A percentile compares a stretch with the other conserved stretches of the same genome.
Evolutionary conservation across 2,329 filamentous ascomycete species (phyloP).

Genomic region (Cadophora luteo-olivacea): DNA sequence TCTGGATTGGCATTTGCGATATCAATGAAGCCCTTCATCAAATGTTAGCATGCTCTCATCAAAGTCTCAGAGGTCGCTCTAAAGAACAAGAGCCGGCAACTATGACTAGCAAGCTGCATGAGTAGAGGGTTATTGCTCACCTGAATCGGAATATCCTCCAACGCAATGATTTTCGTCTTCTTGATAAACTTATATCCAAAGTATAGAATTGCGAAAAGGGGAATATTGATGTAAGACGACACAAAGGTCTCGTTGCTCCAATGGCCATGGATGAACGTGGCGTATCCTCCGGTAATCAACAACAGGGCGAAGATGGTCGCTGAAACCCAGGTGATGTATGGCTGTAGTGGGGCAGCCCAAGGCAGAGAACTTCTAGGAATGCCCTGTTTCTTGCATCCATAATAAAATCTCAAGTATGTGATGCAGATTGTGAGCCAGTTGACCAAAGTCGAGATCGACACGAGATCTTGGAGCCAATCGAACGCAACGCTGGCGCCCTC

Average conservation of each 20-base stretch:
- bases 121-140: neutral
- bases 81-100: neutral
- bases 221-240: slow-evolving; percentile 69
- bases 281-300: slow-evolving; percentile 67
- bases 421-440: slow-evolving; percentile 66
- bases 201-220: slow-evolving; percentile 43
- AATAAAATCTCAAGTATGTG: slow-evolving; percentile 64
- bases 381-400: slow-evolving; percentile 61
- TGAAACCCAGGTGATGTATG: slow-evolving; percentile 61
- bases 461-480: slow-evolving; percentile 68
- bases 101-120: neutral
- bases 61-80: neutral
- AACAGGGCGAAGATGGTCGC: slow-evolving; percentile 59
- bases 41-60: neutral
- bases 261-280: slow-evolving; percentile 65
- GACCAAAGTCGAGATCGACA: slow-evolving; percentile 67
- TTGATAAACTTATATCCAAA: slow-evolving; percentile 61
- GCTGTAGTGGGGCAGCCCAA: slow-evolving; percentile 61
- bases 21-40: slow-evolving; percentile 45
- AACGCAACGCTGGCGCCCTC: slow-evolving; percentile 67
- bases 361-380: slow-evolving; percentile 59
- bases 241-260: slow-evolving; percentile 65
- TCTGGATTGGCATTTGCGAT: slow-evolving; percentile 41
- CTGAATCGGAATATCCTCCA: slow-evolving; percentile 47
- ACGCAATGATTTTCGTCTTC: slow-evolving; percentile 50